Evolutionary conservation across 2,329 filamentous ascomycete genomes (phyloP), one percentile per base, ranked within the genome.

Genomic region (Aspergillus carbonarius): DNA sequence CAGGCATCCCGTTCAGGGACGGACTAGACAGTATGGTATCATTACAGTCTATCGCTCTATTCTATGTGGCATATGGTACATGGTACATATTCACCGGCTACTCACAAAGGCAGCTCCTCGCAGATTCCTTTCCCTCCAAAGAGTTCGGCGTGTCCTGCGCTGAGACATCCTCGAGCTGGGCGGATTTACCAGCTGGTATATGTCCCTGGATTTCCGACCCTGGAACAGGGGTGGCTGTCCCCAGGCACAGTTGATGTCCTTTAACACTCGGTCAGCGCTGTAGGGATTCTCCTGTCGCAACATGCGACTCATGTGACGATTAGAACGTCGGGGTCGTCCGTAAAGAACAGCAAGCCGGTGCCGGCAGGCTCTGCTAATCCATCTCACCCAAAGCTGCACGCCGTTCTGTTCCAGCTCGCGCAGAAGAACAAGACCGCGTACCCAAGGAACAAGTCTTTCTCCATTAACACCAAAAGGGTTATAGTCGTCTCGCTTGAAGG

Each of bases 391-490:
- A 27, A 79, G 66, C 30, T 61, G 59, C n/a, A 79, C 66, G 3
- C 76, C 76, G 39, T 67, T 65, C 34, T 70, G 58, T 60, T 72
- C 69, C 3, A 79, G 62, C 32, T 77, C 70, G 17, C 72, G 72
- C 13, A 79, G 70, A 34, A 79, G 70, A 2, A 72, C 42, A 9
- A 79, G 59, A 2, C 77, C 77, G 15, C 77, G 74, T 4, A 72
- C 67, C 73, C 74, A 79, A 8, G 70, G 70, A 18, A 76, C 66
- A 5, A 76, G 66, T n/a, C 59, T 64, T 10, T 69, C 62, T 2
- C 61, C 62, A 0, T 61, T 47, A 9, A 37, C 27, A n/a, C 57
- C 65, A 25, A 68, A 61, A 3, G 62, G 49, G 46, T 66, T 65
- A 32, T 64, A 65, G n/a, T 47, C 59, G 46, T 62, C 60, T 10